Base-by-base conservation (phyloP, 352 stramenopile species). In the Blastocystis sp. region DNA sequence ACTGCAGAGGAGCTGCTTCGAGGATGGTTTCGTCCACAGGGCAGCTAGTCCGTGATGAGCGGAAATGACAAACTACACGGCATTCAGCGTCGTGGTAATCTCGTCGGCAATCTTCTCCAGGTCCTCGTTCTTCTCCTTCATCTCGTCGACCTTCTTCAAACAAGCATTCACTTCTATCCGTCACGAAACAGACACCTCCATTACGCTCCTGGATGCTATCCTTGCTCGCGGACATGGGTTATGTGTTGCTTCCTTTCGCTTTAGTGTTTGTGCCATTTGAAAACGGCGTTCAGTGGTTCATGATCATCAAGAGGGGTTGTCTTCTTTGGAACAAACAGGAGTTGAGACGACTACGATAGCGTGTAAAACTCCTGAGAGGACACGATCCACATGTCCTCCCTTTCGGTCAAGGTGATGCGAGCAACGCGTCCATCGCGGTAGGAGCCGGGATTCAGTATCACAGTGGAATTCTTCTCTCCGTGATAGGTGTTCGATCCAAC, bases 101-200 rank as follows among this genome's bases (percentile, higher is more conserved):
- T 59, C 23, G 23, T 40, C 40, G 23, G 66, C 66, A 23, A 84
- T 67, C 38, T 70, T 48, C 56, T 84, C 74, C 5, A 21, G 65
- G n/a, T 69, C 48, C 28, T 66, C 56, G 38, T 84, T 84, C 56
- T 84, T 38, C 34, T 69, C 45, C 61, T 69, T 21, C 74, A 84
- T 66, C 53, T 66, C 17, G 19, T 84, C 60, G n/a, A 84, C 74
- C 48, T 84, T 41, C 11, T 48, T 84, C 9, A 84, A 62, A 67
- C 74, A 84, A 4, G 28, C 34, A n/a, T 67, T 38, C 21, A 84
- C 52, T 19, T 84, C 74, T 84, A 84, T 56, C 11, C 45, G 10
- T 70, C 48, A 84, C 21, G 2, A 21, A 41, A 52, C 60, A 66
- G 21, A 3, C 61, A 52, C n/a, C 28, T 43, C 21, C 53, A 17